Evolutionary conservation across 1,284 basidiomycete genomes (phyloP), one percentile per base, ranked within the genome.

Genomic region (Stereum hirsutum): DNA sequence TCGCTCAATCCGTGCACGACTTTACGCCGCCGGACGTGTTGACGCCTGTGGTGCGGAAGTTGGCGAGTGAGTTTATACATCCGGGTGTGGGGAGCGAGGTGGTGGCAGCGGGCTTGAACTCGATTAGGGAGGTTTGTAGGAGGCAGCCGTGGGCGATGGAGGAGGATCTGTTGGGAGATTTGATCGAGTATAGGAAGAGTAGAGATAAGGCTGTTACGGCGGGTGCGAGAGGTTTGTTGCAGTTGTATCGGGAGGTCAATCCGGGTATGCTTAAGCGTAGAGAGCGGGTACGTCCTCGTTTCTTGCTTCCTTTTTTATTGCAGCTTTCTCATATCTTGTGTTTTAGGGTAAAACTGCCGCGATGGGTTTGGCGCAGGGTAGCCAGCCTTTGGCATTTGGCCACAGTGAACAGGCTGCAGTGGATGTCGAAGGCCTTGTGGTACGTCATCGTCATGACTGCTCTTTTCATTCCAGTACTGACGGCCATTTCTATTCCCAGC

Each of bases 101-200:
- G 54, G 89, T 98, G 45, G 85, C 94, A 0, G 96, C 95, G 0
- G 96, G 96, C 28, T 70, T 99, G 55, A 99, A 99, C 59, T 78
- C 91, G 17, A 90, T 99, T 37, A 75, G 93, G 30, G 95, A 99
- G 63, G 82, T 99, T 21, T 97, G 91, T 59, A 66, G 86, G 31
- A 65, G 95, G 26, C 96, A 99, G 60, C 92, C 95, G 5, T 95
- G 92, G 91, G 83, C 87, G 43, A 98, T 99, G 87, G 88, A 90
- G 48, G 89, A 93, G 55, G 93, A 96, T 56, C 64, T 99, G 20
- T 70, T 99, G 3, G 82, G 86, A 1, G 96, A 99, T 65, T 62
- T 99, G 48, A 76, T 99, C 39, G 91, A 92, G 61, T 99, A 99
- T 63, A 74, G 85, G 56, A 97, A 94, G 70, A 94, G 89, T 53